phyloP scores from a whole-genome alignment of 495 filamentous ascomycete species.

The Glutinoglossum americanum region DNA sequence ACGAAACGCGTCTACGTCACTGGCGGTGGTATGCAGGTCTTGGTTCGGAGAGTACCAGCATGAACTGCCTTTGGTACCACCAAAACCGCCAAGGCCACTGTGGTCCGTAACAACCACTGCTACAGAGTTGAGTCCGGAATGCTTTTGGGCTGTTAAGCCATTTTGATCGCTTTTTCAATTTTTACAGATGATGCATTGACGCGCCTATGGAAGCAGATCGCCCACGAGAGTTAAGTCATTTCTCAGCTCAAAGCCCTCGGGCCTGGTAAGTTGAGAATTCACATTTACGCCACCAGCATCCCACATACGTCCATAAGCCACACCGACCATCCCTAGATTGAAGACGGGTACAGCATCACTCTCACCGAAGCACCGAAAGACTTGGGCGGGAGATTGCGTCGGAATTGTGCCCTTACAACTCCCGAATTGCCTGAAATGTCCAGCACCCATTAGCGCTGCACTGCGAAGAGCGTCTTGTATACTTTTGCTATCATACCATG shows the following conservation, averaged over 20 bases:
- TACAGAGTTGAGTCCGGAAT: no score
- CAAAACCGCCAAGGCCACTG: no score
- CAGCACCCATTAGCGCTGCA: conserved; percentile 1
- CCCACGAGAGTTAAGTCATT: background rate
- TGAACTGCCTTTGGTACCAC: background rate
- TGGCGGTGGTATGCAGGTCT: no score
- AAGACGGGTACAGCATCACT: conserved; percentile 96
- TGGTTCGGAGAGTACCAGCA: no score
- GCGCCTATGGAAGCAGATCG: no score
- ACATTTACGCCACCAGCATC: background rate
- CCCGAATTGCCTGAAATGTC: conserved; percentile 61
- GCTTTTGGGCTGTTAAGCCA: no score
- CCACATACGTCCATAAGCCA: background rate
- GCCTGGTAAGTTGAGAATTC: background rate
- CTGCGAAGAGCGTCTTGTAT: background rate
- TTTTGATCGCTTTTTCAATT: background rate
- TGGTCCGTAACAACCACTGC: no score
- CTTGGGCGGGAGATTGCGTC: conserved; percentile 78
- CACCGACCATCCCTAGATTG: conserved; percentile 22
- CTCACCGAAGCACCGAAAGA: conserved; percentile 92
- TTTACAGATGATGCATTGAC: background rate
- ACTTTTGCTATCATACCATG: conserved; percentile 42
- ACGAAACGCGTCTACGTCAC: background rate
- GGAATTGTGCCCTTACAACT: conserved; percentile 89
- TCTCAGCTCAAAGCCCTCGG: background rate